Evolutionary conservation across 2,329 filamentous ascomycete species (phyloP).

Genomic region (Claviceps arundinis): DNA sequence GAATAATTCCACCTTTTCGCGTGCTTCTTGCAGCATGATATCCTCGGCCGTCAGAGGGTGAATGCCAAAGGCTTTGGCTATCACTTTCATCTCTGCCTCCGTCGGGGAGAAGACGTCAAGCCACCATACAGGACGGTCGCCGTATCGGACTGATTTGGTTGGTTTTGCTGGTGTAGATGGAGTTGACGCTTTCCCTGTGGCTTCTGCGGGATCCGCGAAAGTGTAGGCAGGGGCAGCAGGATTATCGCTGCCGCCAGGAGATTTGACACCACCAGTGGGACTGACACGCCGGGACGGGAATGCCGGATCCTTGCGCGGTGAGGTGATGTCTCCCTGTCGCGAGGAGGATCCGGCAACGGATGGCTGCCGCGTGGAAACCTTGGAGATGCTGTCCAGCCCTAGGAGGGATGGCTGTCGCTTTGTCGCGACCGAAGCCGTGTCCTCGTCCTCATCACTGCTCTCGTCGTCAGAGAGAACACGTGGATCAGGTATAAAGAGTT

Average conservation of each 20-base stretch:
- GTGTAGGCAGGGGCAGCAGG: slow-evolving; percentile 1
- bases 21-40: slow-evolving; percentile 92
- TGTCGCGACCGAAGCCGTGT: slow-evolving; percentile 13
- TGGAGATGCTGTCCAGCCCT: slow-evolving; percentile 26
- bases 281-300: slow-evolving; percentile 33
- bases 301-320: slow-evolving; percentile 17
- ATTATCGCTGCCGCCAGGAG: slow-evolving; percentile 16
- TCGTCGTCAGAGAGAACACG: slow-evolving; percentile 61
- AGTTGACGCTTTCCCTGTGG: not conserved
- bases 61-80: slow-evolving; percentile 87
- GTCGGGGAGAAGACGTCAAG: slow-evolving; percentile 84
- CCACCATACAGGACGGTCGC: slow-evolving; percentile 91
- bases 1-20: slow-evolving; percentile 96
- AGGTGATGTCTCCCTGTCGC: slow-evolving; percentile 15
- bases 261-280: slow-evolving; percentile 28
- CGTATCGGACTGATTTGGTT: slow-evolving; percentile 43
- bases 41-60: slow-evolving; percentile 93
- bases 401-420: slow-evolving; percentile 13
- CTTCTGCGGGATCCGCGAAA: slow-evolving; percentile 12
- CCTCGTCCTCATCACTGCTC: slow-evolving; percentile 44
- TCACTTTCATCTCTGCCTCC: slow-evolving; percentile 87
- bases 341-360: slow-evolving; percentile 22
- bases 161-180: not conserved
- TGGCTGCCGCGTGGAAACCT: slow-evolving; percentile 30
- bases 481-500: slow-evolving; percentile 84